These are phyloP conservation scores for Lepidium didymum DNA, from an alignment of 345 rosid species.

Conservation along the genomic window DNA sequence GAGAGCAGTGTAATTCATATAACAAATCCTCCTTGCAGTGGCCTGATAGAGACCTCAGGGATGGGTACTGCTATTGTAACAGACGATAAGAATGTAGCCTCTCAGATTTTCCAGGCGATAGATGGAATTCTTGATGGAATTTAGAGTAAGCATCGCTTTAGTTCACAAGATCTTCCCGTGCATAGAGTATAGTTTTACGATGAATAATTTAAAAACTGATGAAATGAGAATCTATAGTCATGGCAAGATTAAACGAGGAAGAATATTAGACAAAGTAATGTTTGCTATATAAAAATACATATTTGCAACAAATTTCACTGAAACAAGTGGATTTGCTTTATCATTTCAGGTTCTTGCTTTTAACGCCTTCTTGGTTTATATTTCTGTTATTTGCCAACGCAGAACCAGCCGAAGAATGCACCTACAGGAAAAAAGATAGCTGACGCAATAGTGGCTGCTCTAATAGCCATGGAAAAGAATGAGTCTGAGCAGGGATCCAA, in stretches of 20 bases:
- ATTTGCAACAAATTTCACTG: background rate
- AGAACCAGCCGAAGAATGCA: slow-evolving; percentile 36
- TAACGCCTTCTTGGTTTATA: background rate
- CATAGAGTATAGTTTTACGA: background rate
- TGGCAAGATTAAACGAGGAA: too few relatives aligned
- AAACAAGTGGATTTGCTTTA: background rate
- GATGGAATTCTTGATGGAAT: slow-evolving; percentile 38
- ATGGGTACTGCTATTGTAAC: slow-evolving; percentile 39
- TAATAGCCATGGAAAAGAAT: slow-evolving; percentile 28
- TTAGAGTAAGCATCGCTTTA: slow-evolving; percentile 14
- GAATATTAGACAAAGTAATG: too few relatives aligned
- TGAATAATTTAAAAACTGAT: too few relatives aligned
- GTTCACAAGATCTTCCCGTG: background rate
- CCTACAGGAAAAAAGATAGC: slow-evolving; percentile 45
- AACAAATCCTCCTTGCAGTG: slow-evolving; percentile 44
- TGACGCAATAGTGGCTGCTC: slow-evolving; percentile 48
- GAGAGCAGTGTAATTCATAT: slow-evolving; percentile 21
- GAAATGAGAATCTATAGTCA: too few relatives aligned
- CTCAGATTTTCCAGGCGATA: slow-evolving; percentile 40
- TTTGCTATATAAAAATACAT: too few relatives aligned
- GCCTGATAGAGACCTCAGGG: slow-evolving; percentile 37
- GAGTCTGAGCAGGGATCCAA: slow-evolving; percentile 17
- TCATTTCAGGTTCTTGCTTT: background rate
- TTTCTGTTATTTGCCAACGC: background rate
- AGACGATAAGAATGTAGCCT: slow-evolving; percentile 39